Conservation (phyloP, 2,329 filamentous ascomycete species). For the Bipolaris victoriae region DNA sequence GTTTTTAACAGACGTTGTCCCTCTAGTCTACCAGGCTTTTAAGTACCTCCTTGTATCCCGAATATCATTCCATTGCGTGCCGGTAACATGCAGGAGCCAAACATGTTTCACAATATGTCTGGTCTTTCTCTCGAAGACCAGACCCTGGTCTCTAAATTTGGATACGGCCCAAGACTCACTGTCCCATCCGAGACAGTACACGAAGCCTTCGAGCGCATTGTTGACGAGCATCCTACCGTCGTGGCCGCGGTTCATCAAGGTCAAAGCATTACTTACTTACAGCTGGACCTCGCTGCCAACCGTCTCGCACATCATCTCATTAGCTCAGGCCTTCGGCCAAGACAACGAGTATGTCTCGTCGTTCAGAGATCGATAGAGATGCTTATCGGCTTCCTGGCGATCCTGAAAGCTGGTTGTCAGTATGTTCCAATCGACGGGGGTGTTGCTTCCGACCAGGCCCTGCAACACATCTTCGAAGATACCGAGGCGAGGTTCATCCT, state of each 20-base stretch:
- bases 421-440: conserved; percentile 66
- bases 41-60: background rate
- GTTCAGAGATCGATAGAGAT: conserved; percentile 63
- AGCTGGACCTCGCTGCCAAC: conserved; percentile 40
- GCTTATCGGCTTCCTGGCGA: conserved; percentile 63
- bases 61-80: background rate
- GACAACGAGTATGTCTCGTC: conserved; percentile 61
- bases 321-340: conserved; percentile 31
- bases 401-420: conserved; percentile 64
- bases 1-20: background rate
- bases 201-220: conserved; percentile 12
- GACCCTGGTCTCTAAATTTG: conserved; percentile 5
- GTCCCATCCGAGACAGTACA: conserved; percentile 3
- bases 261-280: conserved; percentile 36
- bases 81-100: conserved; percentile 2
- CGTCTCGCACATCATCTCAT: conserved; percentile 42
- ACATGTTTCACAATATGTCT: background rate
- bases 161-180: conserved; percentile 4
- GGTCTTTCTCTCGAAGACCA: conserved; percentile 6
- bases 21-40: background rate
- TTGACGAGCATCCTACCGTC: conserved; percentile 2
- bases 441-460: conserved; percentile 37
- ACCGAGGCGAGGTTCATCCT: conserved; percentile 55
- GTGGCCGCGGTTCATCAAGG: conserved; percentile 8
- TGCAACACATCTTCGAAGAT: conserved; percentile 59